A percentile compares a stretch with the other conserved stretches of the same genome.
phyloP scores from a whole-genome alignment of 2,329 filamentous ascomycete genomes.

The Blastomyces gilchristii region DNA sequence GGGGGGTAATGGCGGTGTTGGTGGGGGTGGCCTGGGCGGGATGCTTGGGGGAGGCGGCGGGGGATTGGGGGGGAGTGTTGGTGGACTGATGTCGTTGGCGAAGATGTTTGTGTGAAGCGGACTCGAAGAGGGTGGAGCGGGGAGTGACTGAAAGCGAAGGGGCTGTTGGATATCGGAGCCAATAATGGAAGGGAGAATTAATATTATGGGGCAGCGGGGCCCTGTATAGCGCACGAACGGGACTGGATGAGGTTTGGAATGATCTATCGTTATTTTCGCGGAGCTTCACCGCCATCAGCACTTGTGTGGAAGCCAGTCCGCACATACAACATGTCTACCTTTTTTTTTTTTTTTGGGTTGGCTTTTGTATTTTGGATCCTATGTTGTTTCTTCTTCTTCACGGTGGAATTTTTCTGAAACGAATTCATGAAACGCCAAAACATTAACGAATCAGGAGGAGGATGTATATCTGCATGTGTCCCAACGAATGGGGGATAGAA shows the following conservation, averaged over 20 bases:
- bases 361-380: background rate
- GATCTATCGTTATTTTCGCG: background rate
- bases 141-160: too few species aligned
- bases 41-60: too few species aligned
- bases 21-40: too few species aligned
- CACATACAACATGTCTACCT: background rate
- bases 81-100: slow-evolving; percentile 41
- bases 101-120: slow-evolving; percentile 41
- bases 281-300: background rate
- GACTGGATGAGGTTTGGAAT: background rate
- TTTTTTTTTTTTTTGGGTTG: background rate
- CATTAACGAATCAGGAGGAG: background rate
- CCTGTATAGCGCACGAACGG: too few species aligned
- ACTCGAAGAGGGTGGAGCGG: too few species aligned
- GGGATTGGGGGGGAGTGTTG: slow-evolving; percentile 38
- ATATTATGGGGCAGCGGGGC: background rate
- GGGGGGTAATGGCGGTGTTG: slow-evolving; percentile 21
- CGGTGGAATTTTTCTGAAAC: background rate
- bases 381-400: background rate
- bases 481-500: background rate
- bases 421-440: background rate
- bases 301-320: background rate
- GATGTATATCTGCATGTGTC: background rate
- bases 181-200: background rate
- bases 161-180: too few species aligned